Evolutionary conservation across 805 yeast genomes (phyloP).

Genomic region (Vanderwaltozyma yarrowii): DNA sequence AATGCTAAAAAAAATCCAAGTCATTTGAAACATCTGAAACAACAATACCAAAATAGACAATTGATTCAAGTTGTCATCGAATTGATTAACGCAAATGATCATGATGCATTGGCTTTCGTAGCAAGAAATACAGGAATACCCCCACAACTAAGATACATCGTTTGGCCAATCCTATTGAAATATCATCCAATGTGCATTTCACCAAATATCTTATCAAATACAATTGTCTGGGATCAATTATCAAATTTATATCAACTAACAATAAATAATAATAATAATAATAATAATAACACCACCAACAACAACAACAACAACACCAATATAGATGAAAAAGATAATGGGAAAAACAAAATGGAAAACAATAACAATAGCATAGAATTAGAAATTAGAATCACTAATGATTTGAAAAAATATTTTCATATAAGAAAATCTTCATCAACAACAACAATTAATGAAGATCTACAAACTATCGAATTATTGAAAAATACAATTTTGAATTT

Average conservation of each 20-base stretch:
- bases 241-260: conserved; percentile 1
- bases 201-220: conserved; percentile 62
- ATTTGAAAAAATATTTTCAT: conserved; percentile 49
- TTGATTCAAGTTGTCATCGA: conserved; percentile 41
- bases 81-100: conserved; percentile 50
- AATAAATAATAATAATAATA: not conserved
- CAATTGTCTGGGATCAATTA: conserved; percentile 18
- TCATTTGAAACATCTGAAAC: conserved; percentile 20
- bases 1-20: not conserved
- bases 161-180: conserved; percentile 77
- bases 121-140: conserved; percentile 84
- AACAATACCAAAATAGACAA: conserved; percentile 19
- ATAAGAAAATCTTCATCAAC: conserved; percentile 10
- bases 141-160: conserved; percentile 60
- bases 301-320: not conserved
- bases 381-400: conserved; percentile 35
- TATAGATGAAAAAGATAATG: not conserved
- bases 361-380: conserved; percentile 1
- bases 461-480: conserved; percentile 18
- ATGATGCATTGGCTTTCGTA: conserved; percentile 64
- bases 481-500: conserved; percentile 56
- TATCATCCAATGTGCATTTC: conserved; percentile 76
- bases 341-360: not conserved
- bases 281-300: not conserved
- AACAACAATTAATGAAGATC: not conserved